Evolutionary conservation across 2,329 filamentous ascomycete species (phyloP), one percentile per base, ranked within the genome.

Genomic region (Apiospora pterosperma): DNA sequence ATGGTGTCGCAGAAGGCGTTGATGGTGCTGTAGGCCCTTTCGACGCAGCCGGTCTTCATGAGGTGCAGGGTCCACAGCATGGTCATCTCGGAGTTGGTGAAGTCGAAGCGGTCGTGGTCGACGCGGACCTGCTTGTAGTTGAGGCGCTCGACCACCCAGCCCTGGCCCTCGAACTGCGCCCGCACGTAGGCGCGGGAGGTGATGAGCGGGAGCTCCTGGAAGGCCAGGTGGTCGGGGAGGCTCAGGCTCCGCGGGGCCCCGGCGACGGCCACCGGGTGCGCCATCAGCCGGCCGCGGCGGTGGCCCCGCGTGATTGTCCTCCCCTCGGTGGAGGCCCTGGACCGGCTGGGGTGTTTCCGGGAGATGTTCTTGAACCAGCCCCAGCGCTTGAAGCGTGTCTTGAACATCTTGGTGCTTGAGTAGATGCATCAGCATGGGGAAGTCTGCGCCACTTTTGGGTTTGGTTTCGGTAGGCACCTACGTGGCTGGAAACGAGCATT

Each of bases 91-190:
- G 48, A 55, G 16, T 55, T 28, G 28, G 48, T 55, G 28, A 55
- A 55, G 48, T 55, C 48, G 16, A 55, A 55, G 16, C 48, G 48
- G 48, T 55, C 48, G 48, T 55, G 48, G 48, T 55, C 48, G 48
- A 19, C 48, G 16, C 48, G 48, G 7, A 55, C 25, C 28, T 55
- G 48, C 25, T 34, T 34, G 19, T 25, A 34, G 16, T 28, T 28
- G 16, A 55, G 28, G 6, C 25, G 16, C 48, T 55, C 48, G 48
- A 28, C 48, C 28, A 55, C 48, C 48, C 48, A 55, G 28, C 48
- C 48, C 28, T 55, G 48, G 48, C 48, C 28, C 28, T 55, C 48
- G 28, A 55, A 55, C 19, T 55, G 48, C 48, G 48, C 31, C 28
- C 48, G 48, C 28, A 55, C 48, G 25, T 55, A 55, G 3, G 48